Evolutionary conservation across 2,329 filamentous ascomycete genomes (phyloP).

Genomic region (Aspergillus fischeri): DNA sequence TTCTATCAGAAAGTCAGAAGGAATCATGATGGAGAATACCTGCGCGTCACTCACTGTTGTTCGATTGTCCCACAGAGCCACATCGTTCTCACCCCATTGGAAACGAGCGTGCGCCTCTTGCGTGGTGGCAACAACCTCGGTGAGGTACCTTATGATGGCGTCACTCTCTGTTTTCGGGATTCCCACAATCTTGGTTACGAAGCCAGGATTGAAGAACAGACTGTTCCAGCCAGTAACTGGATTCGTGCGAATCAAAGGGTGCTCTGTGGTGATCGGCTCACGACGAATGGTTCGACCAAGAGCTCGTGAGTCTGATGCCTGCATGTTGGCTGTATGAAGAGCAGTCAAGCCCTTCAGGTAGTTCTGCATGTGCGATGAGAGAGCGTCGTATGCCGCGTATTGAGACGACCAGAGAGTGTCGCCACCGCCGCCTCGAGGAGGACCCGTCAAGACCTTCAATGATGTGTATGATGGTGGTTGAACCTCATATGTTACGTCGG

Average conservation of each 20-base stretch:
- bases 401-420: constrained; percentile 57
- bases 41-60: constrained; percentile 41
- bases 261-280: constrained; percentile 51
- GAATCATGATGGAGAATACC: neutral
- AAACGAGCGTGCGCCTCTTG: constrained; percentile 68
- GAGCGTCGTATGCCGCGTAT: constrained; percentile 56
- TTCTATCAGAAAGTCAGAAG: constrained; percentile 33
- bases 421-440: constrained; percentile 52
- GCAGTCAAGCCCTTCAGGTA: constrained; percentile 57
- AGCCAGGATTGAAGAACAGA: constrained; percentile 57
- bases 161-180: constrained; percentile 55
- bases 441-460: constrained; percentile 51
- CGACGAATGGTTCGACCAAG: constrained; percentile 51
- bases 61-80: constrained; percentile 67
- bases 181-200: constrained; percentile 56
- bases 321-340: constrained; percentile 52
- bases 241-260: constrained; percentile 57
- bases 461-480: constrained; percentile 57
- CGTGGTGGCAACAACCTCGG: constrained; percentile 53
- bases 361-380: constrained; percentile 54
- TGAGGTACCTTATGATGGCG: constrained; percentile 49
- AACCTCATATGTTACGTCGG: constrained; percentile 55
- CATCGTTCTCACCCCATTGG: constrained; percentile 60
- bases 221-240: constrained; percentile 61
- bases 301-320: constrained; percentile 48